Evolutionary conservation across 768 basidiomycete genomes (phyloP), one percentile per base, ranked within the genome.

Genomic region (Scleroderma citrinum): DNA sequence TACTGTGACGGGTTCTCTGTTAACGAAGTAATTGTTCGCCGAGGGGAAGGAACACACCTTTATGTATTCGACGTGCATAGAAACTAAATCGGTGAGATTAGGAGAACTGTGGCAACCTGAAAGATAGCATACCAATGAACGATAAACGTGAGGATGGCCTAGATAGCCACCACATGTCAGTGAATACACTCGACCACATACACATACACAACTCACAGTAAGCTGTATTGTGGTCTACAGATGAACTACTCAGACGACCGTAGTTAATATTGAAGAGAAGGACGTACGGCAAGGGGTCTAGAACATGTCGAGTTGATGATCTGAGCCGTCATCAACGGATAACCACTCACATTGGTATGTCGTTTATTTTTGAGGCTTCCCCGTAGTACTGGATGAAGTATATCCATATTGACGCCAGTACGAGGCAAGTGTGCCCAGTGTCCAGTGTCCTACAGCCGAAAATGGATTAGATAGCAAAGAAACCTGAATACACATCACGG

Each of bases 381-480:
- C 78, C 78, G 36, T 69, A 80, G 50, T 73, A 59, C 1, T 50
- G 45, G 47, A 81, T 74, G 2, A 80, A 56, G 49, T 72, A 74
- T 12, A 65, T 66, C 70, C 74, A 74, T 37, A 76, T 56, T 1
- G 73, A 68, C 19, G 60, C 47, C 42, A 65, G 67, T 34, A 77
- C 67, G 51, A 76, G 61, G 8, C 65, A 46, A 1, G 73, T 74
- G 50, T 77, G 76, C 3, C 56, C 47, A 17, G 65, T 55, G 49
- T 77, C 76, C 31, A 75, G 63, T 6, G 50, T 0, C 65, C 64
- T 66, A 17, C 23, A 2, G 12, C 20, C 24, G 31, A 12, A 2
- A 20, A 24, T 32, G 43, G 34, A 35, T 26, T 12, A 13, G 7
- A 4, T 35, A 44, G 41, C 48, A 16, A n/a, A 2, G 2, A 3